Evolutionary conservation across 805 yeast genomes (phyloP).

Genomic region (Yarrowia hollandica): DNA sequence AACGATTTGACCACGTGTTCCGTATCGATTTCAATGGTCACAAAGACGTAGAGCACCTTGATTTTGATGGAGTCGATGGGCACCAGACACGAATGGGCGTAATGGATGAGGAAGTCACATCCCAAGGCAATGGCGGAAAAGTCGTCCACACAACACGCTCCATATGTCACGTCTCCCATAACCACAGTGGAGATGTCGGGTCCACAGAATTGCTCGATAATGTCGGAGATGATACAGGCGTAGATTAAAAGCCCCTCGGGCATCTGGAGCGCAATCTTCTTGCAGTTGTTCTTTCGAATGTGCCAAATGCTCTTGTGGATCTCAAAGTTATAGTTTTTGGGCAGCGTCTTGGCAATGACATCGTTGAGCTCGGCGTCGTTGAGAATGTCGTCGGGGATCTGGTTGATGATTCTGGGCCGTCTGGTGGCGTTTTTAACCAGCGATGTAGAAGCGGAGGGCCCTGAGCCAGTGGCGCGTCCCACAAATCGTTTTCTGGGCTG

Average conservation of each 20-base stretch:
- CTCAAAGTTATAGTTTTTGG: constrained; percentile 92
- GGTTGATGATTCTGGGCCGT: constrained; percentile 57
- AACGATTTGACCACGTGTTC: constrained; percentile 77
- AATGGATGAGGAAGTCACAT: constrained; percentile 93
- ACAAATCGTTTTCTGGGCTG: constrained; percentile 23
- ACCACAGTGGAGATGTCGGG: constrained; percentile 71
- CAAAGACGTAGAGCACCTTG: constrained; percentile 92
- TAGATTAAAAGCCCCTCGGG: constrained; percentile 94
- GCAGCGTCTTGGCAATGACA: constrained; percentile 70
- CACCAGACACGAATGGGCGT: constrained; percentile 95
- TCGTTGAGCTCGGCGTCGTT: constrained; percentile 78
- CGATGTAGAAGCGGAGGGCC: constrained; percentile 9
- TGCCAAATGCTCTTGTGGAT: constrained; percentile 96
- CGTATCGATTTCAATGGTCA: constrained; percentile 87
- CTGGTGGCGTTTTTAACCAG: constrained; percentile 36
- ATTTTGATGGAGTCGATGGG: constrained; percentile 91
- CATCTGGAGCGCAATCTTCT: constrained; percentile 90
- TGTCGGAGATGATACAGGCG: constrained; percentile 86
- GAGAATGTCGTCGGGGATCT: constrained; percentile 83
- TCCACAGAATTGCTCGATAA: constrained; percentile 83
- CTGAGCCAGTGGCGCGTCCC: constrained; percentile 8
- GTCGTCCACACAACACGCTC: constrained; percentile 98
- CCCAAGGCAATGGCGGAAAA: constrained; percentile 89
- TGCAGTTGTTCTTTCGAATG: constrained; percentile 69
- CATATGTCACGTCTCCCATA: constrained; percentile 98